Conservation (phyloP, 805 yeast genomes). For the Yamadazyma tumulicola region DNA sequence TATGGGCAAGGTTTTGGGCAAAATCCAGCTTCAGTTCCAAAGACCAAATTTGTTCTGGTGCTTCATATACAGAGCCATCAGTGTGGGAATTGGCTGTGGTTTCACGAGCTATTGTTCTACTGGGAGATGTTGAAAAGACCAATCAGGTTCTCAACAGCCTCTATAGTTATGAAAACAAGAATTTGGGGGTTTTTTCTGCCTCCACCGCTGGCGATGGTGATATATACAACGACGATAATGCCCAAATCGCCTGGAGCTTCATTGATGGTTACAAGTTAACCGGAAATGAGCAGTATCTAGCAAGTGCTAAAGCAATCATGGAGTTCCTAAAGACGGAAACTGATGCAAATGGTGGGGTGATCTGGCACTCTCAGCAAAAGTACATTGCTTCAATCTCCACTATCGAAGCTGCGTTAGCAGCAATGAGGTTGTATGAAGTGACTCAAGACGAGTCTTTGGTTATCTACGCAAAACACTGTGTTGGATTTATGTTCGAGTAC, state of each 20-base stretch:
- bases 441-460: conserved; percentile 14
- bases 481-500: conserved; percentile 9
- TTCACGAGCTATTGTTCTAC: conserved; percentile 11
- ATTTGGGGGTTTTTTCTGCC: conserved; percentile 4
- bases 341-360: conserved; percentile 23
- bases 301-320: conserved; percentile 17
- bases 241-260: conserved; percentile 25
- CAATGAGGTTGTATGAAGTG: conserved; percentile 17
- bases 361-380: conserved; percentile 19
- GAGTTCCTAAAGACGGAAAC: conserved; percentile 18
- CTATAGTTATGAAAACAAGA: conserved; percentile 1
- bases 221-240: conserved; percentile 27
- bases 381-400: conserved; percentile 29
- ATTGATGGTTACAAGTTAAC: conserved; percentile 21
- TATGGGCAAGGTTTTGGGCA: conserved; percentile 17
- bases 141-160: conserved; percentile 1
- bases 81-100: conserved; percentile 28
- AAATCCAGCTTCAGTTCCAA: conserved; percentile 13
- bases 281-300: conserved; percentile 15
- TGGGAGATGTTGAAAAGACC: not conserved
- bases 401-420: conserved; percentile 26
- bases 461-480: conserved; percentile 16
- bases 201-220: conserved; percentile 19
- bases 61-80: conserved; percentile 16
- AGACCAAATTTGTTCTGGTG: conserved; percentile 18